Evolutionary conservation across 2,329 filamentous ascomycete species (phyloP).

Genomic region (Xylaria sp.): DNA sequence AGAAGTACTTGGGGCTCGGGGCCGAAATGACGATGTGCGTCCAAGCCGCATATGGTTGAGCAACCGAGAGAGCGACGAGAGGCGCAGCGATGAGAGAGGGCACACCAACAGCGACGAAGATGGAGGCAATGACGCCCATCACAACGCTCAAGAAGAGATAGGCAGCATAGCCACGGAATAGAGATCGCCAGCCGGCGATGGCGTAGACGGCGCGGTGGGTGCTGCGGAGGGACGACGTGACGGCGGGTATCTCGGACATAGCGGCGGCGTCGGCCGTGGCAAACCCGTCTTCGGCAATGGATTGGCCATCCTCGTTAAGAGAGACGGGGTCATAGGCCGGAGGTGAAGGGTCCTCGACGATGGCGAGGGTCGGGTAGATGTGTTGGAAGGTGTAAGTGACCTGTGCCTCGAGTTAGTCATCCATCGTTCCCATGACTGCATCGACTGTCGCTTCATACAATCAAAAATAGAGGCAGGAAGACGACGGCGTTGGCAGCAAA

Average conservation of each 20-base stretch:
- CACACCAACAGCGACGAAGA: slow-evolving; percentile 56
- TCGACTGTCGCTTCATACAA: slow-evolving; percentile 49
- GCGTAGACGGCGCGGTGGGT: slow-evolving; percentile 66
- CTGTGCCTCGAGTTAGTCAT: slow-evolving; percentile 48
- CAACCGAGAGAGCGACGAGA: slow-evolving; percentile 67
- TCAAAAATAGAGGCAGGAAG: slow-evolving; percentile 57
- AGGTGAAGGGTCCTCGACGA: slow-evolving; percentile 67
- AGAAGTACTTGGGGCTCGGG: slow-evolving; percentile 71
- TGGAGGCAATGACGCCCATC: slow-evolving; percentile 52
- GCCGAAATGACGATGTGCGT: slow-evolving; percentile 85
- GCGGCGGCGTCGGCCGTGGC: slow-evolving; percentile 52
- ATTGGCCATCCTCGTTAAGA: slow-evolving; percentile 53
- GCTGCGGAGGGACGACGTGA: slow-evolving; percentile 63
- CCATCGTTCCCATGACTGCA: neutral
- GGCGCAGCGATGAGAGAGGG: slow-evolving; percentile 61
- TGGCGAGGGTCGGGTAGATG: slow-evolving; percentile 65
- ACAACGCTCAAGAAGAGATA: slow-evolving; percentile 53
- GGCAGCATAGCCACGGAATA: slow-evolving; percentile 74
- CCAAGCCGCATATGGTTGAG: slow-evolving; percentile 80
- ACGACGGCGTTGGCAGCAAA: slow-evolving; percentile 55
- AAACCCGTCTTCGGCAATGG: slow-evolving; percentile 47
- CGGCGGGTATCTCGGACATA: slow-evolving; percentile 50
- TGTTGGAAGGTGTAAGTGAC: slow-evolving; percentile 61
- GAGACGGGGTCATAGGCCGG: slow-evolving; percentile 64
- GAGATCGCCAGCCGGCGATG: slow-evolving; percentile 70